Evolutionary conservation across 108 stramenopile species (phyloP).

Genomic region (Cyclotella choctawhatcheeana): DNA sequence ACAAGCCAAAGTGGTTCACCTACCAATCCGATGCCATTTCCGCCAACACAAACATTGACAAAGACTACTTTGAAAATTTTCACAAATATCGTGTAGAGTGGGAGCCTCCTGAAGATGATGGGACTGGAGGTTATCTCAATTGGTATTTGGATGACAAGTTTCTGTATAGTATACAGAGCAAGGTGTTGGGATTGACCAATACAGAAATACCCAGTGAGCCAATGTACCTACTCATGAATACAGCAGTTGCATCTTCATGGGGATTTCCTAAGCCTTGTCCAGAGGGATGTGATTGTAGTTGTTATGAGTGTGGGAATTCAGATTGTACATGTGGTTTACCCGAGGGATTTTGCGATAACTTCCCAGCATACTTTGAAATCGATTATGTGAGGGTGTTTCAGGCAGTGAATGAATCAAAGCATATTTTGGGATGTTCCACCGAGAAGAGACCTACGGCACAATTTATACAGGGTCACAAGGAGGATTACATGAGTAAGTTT

Average conservation of each 20-base stretch:
- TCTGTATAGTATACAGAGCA: conserved; percentile 67
- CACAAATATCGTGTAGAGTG: conserved; percentile 89
- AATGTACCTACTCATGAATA: conserved; percentile 91
- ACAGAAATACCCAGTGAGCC: conserved; percentile 88
- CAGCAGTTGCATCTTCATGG: conserved; percentile 85
- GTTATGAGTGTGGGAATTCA: conserved; percentile 86
- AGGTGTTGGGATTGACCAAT: conserved; percentile 65
- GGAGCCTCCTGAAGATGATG: conserved; percentile 81
- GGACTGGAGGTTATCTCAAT: conserved; percentile 67
- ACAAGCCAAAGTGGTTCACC: conserved; percentile 72
- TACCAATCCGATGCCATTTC: conserved; percentile 91
- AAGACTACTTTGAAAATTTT: conserved; percentile 64
- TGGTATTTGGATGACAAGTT: conserved; percentile 84
- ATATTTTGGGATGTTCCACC: conserved; percentile 85
- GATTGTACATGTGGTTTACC: conserved; percentile 89
- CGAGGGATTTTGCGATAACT: conserved; percentile 85
- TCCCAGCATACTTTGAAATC: conserved; percentile 89
- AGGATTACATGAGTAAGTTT: conserved; percentile 75
- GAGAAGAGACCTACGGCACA: conserved; percentile 73
- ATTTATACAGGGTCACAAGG: conserved; percentile 85
- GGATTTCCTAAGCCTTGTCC: conserved; percentile 88
- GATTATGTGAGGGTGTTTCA: conserved; percentile 91
- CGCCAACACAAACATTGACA: conserved; percentile 72
- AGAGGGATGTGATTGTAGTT: conserved; percentile 75
- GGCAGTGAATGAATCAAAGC: conserved; percentile 73